Evolutionary conservation across 495 filamentous ascomycete genomes (phyloP).

Genomic region (Trichoderma parareesei): DNA sequence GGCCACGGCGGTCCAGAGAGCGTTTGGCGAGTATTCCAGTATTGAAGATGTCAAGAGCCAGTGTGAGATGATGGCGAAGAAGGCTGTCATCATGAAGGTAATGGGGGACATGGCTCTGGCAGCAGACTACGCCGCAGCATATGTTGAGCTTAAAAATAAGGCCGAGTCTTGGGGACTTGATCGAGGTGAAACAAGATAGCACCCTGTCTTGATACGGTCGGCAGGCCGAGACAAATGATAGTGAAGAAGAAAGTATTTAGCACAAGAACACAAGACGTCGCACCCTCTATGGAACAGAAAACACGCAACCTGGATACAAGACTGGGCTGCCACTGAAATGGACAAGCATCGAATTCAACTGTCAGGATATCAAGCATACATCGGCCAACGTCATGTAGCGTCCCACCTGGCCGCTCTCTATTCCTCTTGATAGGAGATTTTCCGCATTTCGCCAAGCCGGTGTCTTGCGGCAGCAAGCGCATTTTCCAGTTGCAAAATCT

Average conservation of each 20-base stretch:
- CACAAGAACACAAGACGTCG: too few species aligned
- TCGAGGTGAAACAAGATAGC: background rate
- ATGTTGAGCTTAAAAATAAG: constrained; percentile 50
- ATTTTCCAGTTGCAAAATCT: constrained; percentile 95
- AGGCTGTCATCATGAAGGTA: constrained; percentile 69
- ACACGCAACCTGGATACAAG: too few species aligned
- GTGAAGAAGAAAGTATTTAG: too few species aligned
- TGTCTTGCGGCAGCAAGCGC: constrained; percentile 68
- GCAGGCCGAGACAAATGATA: too few species aligned
- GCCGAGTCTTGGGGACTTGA: constrained; percentile 14
- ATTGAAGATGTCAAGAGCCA: constrained; percentile 68
- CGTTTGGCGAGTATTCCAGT: constrained; percentile 55
- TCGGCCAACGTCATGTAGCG: background rate
- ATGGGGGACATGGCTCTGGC: constrained; percentile 62
- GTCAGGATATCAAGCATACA: too few species aligned
- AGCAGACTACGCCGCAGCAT: constrained; percentile 67
- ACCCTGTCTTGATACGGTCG: too few species aligned
- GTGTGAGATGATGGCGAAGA: constrained; percentile 81
- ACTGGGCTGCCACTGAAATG: too few species aligned
- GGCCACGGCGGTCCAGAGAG: constrained; percentile 57
- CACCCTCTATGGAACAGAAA: too few species aligned
- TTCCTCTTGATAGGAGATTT: constrained; percentile 85
- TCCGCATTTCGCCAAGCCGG: constrained; percentile 93
- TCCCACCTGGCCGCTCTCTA: background rate
- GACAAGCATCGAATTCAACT: too few species aligned